Evolutionary conservation across 2,329 filamentous ascomycete species (phyloP), one percentile per base, ranked within the genome.

Genomic region (Didymella glomerata): DNA sequence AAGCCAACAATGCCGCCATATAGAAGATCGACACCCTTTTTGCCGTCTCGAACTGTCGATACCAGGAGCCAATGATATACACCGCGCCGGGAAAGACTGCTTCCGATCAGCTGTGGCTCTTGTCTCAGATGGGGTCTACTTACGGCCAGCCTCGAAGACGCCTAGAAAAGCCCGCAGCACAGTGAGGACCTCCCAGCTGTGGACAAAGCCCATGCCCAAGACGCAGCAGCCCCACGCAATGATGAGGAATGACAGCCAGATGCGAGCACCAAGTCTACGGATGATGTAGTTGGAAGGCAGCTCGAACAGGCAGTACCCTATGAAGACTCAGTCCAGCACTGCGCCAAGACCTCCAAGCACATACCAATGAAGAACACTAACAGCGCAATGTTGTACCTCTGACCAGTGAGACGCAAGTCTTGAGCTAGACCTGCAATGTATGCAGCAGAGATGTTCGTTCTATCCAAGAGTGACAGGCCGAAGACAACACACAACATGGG

Each of bases 401-500:
- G 52, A 14, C 63, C 65, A 16, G 40, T 53, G 7, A 70, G 57
- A 3, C 51, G 32, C 9, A 70, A 42, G 36, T 69, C 65, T 25
- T 11, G 24, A 1, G 44, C 59, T 1, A 70, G 59, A 16, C 67
- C 68, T 9, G 68, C 67, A 32, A 71, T 68, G 36, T 68, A 69
- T 20, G 67, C 68, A 27, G 66, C 25, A 4, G 66, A 68, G 18
- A 71, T 68, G 22, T 69, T 71, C 1, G 66, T 68, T 9, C 67
- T 57, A 25, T 71, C 67, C 10, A 69, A 56, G 1, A 70, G 62
- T n/a, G 67, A 70, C 4, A 75, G 57, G 3, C 68, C 66, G 42
- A 75, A 75, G 18, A 75, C 67, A 18, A 74, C 59, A 49, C 72
- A 74, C 18, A 76, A 62, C 68, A 76, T 76, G 4, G 73, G 72